Evolutionary conservation across 495 filamentous ascomycete species (phyloP), one percentile per base, ranked within the genome.

Genomic region (Neurospora sp.): DNA sequence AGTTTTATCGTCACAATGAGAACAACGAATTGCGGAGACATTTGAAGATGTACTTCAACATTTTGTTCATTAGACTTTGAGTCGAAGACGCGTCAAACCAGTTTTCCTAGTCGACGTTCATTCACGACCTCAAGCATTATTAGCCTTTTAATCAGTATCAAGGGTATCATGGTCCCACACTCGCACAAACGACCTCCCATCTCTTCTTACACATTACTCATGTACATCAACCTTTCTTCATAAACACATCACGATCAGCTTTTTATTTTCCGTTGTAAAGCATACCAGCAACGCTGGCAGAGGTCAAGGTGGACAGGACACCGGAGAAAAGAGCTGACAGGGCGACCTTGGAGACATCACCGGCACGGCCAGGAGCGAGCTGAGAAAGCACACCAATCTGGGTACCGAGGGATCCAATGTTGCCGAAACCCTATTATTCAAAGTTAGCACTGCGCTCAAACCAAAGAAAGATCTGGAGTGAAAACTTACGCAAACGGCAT

Each of bases 311-410:
- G 35, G 89, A 89, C 60, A 97, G 81, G 8, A 93, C 88, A 76
- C 94, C 93, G 10, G 91, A 89, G 39, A 96, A 84, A 77, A 97
- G 87, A 0, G 94, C 93, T 46, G 89, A 92, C 38, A 96, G 44
- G 4, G 94, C 93, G 18, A 97, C 86, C 70, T 87, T 88, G 27
- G 91, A 90, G 20, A 97, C 90, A 78, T 95, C 92, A 23, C 90
- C 93, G 74, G 86, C 85, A 37, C 94, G 87, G 35, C 85, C 83
- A 0, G 94, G 93, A 2, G 92, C 88, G 70, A 97, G 87, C 83
- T 97, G 93, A 0, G 90, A 88, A 8, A 97, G 83, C 49, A 97
- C 92, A 80, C 93, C 92, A 73, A 95, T 95, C 81, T 96, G 93
- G 72, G 92, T 94, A 74, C 93, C 93, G 44, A 95, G 88, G 42